Evolutionary conservation across 164 flowering plant genomes (phyloP).

Genomic region (Umbilicus rupestris): DNA sequence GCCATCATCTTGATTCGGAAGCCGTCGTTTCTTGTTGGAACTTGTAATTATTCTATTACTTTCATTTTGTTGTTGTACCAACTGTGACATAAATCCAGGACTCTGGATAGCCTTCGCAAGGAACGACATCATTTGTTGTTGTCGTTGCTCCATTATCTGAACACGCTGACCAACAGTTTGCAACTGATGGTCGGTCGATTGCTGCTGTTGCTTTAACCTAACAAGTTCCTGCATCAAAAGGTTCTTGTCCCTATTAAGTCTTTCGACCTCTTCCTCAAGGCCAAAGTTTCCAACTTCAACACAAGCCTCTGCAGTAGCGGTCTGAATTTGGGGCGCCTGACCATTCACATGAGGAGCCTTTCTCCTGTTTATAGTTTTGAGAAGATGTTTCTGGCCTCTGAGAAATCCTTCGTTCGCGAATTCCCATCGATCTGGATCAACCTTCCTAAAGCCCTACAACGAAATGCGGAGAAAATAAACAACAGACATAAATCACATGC

Average conservation of each 20-base stretch:
- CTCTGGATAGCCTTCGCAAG: slow-evolving; percentile 70
- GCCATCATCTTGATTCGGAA: slow-evolving; percentile 39
- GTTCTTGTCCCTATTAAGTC: slow-evolving; percentile 59
- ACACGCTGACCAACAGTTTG: slow-evolving; percentile 47
- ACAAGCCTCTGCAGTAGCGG: slow-evolving; percentile 30
- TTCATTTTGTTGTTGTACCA: slow-evolving; percentile 53
- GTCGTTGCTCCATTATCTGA: slow-evolving; percentile 61
- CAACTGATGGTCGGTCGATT: slow-evolving; percentile 50
- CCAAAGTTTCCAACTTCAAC: slow-evolving; percentile 68
- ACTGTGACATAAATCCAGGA: slow-evolving; percentile 56
- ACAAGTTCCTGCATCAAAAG: slow-evolving; percentile 71
- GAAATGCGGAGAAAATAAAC: neutral
- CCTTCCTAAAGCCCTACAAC: slow-evolving; percentile 60
- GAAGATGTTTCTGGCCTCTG: slow-evolving; percentile 29
- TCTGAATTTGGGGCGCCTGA: slow-evolving; percentile 27
- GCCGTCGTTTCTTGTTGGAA: slow-evolving; percentile 52
- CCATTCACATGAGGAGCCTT: slow-evolving; percentile 17
- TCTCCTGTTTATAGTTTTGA: slow-evolving; percentile 23
- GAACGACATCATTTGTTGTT: slow-evolving; percentile 76
- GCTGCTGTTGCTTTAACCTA: slow-evolving; percentile 66
- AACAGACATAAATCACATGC: neutral
- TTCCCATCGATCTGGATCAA: slow-evolving; percentile 47
- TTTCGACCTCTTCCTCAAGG: slow-evolving; percentile 56
- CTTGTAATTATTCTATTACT: slow-evolving; percentile 31
- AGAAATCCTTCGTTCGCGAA: slow-evolving; percentile 37